Evolutionary conservation across 2,329 filamentous ascomycete genomes (phyloP).

Genomic region (Aquanectria penicillioides): DNA sequence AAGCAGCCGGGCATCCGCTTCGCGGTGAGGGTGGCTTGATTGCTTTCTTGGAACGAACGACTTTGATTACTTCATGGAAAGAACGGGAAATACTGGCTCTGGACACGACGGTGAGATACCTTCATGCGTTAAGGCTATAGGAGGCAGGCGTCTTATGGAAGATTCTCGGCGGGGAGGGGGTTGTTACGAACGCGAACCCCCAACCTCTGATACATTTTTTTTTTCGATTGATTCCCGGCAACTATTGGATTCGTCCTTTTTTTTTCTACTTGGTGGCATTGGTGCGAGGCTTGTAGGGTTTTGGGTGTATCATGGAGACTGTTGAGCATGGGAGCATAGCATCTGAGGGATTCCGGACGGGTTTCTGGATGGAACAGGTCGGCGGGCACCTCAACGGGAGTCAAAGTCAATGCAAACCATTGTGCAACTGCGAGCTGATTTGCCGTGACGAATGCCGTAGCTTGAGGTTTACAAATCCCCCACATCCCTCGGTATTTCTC

Average conservation of each 20-base stretch:
- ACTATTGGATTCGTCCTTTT: not conserved
- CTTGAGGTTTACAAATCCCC: not conserved
- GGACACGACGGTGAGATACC: slow-evolving; percentile 36
- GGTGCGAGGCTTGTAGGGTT: too few relatives aligned
- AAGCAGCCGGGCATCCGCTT: slow-evolving; percentile 11
- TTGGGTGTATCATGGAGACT: too few relatives aligned
- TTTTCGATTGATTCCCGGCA: slow-evolving; percentile 19
- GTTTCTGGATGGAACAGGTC: not conserved
- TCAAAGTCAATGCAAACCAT: not conserved
- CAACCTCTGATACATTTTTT: slow-evolving; percentile 20
- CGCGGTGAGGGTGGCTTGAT: slow-evolving; percentile 16
- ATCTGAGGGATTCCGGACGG: not conserved
- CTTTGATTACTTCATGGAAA: slow-evolving; percentile 40
- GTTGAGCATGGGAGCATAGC: not conserved
- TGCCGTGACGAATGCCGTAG: slow-evolving; percentile 3
- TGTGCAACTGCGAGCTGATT: not conserved
- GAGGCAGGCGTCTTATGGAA: slow-evolving; percentile 40
- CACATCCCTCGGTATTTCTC: slow-evolving; percentile 4
- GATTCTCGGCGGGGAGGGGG: slow-evolving; percentile 29
- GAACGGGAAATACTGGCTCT: slow-evolving; percentile 34
- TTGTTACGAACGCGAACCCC: slow-evolving; percentile 40
- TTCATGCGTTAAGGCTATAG: slow-evolving; percentile 41
- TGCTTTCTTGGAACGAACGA: slow-evolving; percentile 38
- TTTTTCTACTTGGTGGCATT: not conserved
- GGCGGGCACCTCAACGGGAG: not conserved